A percentile compares a stretch with the other conserved stretches of the same genome.
These are phyloP conservation scores for Graphilbum ipis-grandicollis DNA, from an alignment of 2,329 filamentous ascomycete genomes.

Conservation along the genomic window DNA sequence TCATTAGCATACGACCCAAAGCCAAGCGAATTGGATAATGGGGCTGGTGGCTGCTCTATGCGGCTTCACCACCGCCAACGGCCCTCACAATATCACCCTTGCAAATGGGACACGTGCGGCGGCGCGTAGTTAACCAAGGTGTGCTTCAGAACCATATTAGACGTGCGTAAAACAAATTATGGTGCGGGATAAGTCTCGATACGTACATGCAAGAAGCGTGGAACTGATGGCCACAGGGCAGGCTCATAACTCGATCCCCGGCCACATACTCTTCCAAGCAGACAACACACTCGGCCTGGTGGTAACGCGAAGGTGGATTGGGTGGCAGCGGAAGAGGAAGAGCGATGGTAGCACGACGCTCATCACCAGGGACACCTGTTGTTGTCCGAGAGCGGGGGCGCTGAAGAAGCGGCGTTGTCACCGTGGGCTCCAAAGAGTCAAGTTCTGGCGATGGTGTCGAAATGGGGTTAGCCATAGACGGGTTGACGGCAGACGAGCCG, in stretches of 20 bases:
- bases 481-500: too few relatives aligned
- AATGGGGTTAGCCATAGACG: too few relatives aligned
- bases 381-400: slow-evolving; percentile 49
- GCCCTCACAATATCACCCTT: slow-evolving; percentile 75
- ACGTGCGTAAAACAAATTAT: too few relatives aligned
- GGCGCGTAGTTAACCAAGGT: slow-evolving; percentile 87
- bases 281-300: slow-evolving; percentile 79
- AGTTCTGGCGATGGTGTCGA: too few relatives aligned
- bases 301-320: slow-evolving; percentile 14
- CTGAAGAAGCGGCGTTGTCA: slow-evolving; percentile 67
- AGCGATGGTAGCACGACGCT: slow-evolving; percentile 21
- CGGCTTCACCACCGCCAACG: too few relatives aligned
- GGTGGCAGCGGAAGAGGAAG: slow-evolving; percentile 24
- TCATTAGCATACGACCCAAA: too few relatives aligned
- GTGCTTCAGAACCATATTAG: slow-evolving; percentile 40
- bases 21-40: too few relatives aligned
- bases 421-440: slow-evolving; percentile 38
- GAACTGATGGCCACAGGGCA: slow-evolving; percentile 95
- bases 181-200: too few relatives aligned
- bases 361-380: slow-evolving; percentile 37
- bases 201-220: slow-evolving; percentile 97
- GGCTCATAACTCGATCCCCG: slow-evolving; percentile 85
- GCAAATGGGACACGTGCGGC: slow-evolving; percentile 95
- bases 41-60: too few relatives aligned
- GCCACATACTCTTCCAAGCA: slow-evolving; percentile 94